A percentile compares a stretch with the other conserved stretches of the same genome.
Conservation (phyloP, 306 rosid genomes). For the Crotalaria pallida region DNA sequence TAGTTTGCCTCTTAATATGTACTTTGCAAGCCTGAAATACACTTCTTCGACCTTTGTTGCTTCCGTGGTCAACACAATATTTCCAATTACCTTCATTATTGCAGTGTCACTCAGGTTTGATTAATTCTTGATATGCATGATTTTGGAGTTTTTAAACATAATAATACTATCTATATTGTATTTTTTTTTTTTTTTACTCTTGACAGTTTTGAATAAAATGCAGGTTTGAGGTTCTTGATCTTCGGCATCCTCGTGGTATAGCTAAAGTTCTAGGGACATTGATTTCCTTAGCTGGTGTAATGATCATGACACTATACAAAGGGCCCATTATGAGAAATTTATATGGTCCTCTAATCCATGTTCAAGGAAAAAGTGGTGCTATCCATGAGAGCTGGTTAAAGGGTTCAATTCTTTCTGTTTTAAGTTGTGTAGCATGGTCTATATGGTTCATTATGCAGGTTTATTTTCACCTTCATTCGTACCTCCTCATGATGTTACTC, state of each 20-base stretch:
- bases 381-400: slow-evolving; percentile 51
- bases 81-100: slow-evolving; percentile 69
- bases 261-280: slow-evolving; percentile 69
- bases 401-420: slow-evolving; percentile 71
- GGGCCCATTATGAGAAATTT: slow-evolving; percentile 51
- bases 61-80: slow-evolving; percentile 60
- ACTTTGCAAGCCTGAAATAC: slow-evolving; percentile 74
- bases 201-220: background rate
- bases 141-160: background rate
- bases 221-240: slow-evolving; percentile 57
- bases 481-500: too few relatives aligned
- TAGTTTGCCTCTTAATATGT: slow-evolving; percentile 55
- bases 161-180: background rate
- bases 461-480: background rate
- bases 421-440: slow-evolving; percentile 74
- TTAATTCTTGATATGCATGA: background rate
- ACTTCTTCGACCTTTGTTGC: slow-evolving; percentile 77
- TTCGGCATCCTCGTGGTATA: slow-evolving; percentile 42
- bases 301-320: slow-evolving; percentile 74
- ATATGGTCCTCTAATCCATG: slow-evolving; percentile 51
- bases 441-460: slow-evolving; percentile 93
- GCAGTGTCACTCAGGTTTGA: slow-evolving; percentile 59
- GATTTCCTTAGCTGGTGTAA: slow-evolving; percentile 67
- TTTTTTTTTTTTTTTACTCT: background rate
- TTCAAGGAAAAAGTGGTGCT: slow-evolving; percentile 31